phyloP scores from a whole-genome alignment of 805 yeast species.

The Kodamaea kakaduensis region DNA sequence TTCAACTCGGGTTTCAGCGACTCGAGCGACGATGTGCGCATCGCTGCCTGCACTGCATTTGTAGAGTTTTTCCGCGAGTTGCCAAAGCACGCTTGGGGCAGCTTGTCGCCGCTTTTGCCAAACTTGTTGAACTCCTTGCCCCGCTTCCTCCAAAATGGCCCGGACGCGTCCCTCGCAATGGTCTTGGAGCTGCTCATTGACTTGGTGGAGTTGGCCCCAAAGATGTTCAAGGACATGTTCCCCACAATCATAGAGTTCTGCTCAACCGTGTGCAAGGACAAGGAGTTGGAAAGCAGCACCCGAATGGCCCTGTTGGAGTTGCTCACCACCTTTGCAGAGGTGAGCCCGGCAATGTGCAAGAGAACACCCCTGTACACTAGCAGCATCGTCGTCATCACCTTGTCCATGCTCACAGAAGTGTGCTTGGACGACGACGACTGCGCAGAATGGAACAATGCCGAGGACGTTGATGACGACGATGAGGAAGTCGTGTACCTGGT shows the following conservation, averaged over 20 bases:
- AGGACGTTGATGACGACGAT: conserved; percentile 70
- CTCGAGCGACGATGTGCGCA: conserved; percentile 73
- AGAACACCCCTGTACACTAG: conserved; percentile 67
- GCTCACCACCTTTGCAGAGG: conserved; percentile 85
- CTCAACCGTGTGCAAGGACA: conserved; percentile 75
- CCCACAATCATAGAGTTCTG: conserved; percentile 83
- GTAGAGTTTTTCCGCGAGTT: conserved; percentile 81
- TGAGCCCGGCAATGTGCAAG: conserved; percentile 94
- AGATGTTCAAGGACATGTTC: conserved; percentile 88
- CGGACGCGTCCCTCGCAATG: conserved; percentile 75
- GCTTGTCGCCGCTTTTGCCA: conserved; percentile 76
- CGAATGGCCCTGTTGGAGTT: conserved; percentile 87
- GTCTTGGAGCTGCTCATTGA: conserved; percentile 90
- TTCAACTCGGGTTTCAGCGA: conserved; percentile 83
- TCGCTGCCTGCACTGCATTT: conserved; percentile 89
- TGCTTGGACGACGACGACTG: conserved; percentile 85
- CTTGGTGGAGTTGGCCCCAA: conserved; percentile 89
- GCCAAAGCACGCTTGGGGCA: conserved; percentile 76
- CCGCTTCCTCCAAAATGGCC: conserved; percentile 71
- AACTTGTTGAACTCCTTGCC: conserved; percentile 82
- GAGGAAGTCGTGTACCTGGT: conserved; percentile 85
- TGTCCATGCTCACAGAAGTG: conserved; percentile 88
- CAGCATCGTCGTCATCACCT: conserved; percentile 65
- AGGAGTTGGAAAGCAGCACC: conserved; percentile 72
- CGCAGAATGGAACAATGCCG: conserved; percentile 79